Evolutionary conservation across 1,139 yeast genomes (phyloP), one percentile per base, ranked within the genome.

Genomic region (Hyphopichia khmerensis): DNA sequence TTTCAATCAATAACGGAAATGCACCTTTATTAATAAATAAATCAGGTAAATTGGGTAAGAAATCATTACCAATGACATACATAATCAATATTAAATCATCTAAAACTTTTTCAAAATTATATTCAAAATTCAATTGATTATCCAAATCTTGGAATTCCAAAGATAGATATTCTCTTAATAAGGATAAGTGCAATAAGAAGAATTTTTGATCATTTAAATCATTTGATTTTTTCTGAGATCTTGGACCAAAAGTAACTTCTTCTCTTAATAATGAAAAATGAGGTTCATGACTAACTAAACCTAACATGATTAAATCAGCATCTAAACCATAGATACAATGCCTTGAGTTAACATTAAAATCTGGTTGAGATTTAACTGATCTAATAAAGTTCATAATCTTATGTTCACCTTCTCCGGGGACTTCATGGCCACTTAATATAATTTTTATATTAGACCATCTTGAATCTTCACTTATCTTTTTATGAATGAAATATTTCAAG

Each of bases 361-460:
- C 77, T 1, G 84, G 80, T 51, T 84, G 87, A 13, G 87, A 77
- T 53, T 95, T 82, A 64, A 85, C 85, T 37, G 84, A 75, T 64
- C 99, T 80, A 49, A 95, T 89, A 58, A 83, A 95, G 56, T 88
- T 89, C 99, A 93, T 93, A 54, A 93, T 89, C 63, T 93, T 93
- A 69, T 93, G 99, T 69, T 95, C 99, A 62, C 99, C 99, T 75
- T 95, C 99, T 50, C 99, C 99, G 3, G 99, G 99, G n/a, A 90
- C 98, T 52, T 93, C 93, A 51, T 95, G 97, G 41, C 96, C 99
- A 43, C 96, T 87, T 48, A 95, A 80, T 33, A 95, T 79, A 43
- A 95, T 83, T 52, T 90, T 80, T 50, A 89, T 73, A 47, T 84
- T 79, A 51, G 89, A 87, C 99, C 99, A 95, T 42, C 86, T 89